phyloP scores from a whole-genome alignment of 139 green algal genomes.

The Zygnema cylindricum region DNA sequence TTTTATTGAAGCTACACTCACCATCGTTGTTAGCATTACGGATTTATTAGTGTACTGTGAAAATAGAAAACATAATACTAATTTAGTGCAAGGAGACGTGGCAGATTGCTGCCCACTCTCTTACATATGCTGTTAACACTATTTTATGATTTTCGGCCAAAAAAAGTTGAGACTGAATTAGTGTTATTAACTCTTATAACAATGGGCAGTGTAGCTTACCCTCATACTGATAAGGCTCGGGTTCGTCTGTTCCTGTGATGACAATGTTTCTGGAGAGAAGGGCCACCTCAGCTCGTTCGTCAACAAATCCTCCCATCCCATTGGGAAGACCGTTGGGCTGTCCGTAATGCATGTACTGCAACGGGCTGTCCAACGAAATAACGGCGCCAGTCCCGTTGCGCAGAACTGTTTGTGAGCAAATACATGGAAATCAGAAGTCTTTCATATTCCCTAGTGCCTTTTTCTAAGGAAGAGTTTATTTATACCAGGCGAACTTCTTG shows the following conservation, averaged over 20 bases:
- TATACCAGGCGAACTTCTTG: no score
- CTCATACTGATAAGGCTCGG: neutral
- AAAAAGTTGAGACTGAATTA: no score
- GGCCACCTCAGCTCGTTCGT: slow-evolving; percentile 14
- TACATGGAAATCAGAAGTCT: no score
- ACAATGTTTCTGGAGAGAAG: slow-evolving; percentile 33
- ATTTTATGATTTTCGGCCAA: no score
- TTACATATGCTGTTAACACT: neutral
- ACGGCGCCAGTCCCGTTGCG: neutral
- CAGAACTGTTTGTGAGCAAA: neutral
- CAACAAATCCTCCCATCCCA: neutral
- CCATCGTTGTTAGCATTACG: no score
- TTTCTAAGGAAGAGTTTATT: no score
- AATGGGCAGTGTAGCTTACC: slow-evolving; percentile 11
- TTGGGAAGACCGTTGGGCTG: neutral
- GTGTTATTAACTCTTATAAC: no score
- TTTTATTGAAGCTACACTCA: neutral
- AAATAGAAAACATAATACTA: no score
- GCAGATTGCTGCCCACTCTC: no score
- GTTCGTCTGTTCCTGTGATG: neutral
- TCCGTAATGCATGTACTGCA: slow-evolving; percentile 37
- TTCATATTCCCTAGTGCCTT: no score
- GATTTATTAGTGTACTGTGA: no score
- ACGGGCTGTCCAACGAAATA: neutral
- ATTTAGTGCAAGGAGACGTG: no score